Percentiles rank a stretch among this genome's conserved stretches.
Evolutionary conservation across 2,329 filamentous ascomycete genomes (phyloP).

Genomic region (Talaromyces sp.): DNA sequence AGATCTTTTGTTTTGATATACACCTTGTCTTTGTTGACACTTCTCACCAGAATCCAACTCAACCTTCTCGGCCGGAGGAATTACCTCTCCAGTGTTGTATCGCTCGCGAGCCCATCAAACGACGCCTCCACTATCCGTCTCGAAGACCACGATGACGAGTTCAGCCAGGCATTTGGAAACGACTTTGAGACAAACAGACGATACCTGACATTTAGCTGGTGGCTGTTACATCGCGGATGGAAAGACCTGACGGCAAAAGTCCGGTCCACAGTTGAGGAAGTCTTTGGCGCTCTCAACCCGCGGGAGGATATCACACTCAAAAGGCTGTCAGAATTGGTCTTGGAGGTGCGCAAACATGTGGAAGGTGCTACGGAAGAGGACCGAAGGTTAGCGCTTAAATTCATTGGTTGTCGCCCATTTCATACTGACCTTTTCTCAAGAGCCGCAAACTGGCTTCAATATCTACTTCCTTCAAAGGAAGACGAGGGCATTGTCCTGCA

Average conservation of each 20-base stretch:
- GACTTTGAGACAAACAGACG: constrained; percentile 95
- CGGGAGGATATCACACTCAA: constrained; percentile 82
- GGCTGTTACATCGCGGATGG: constrained; percentile 89
- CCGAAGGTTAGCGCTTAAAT: constrained; percentile 40
- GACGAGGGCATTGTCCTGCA: constrained; percentile 79
- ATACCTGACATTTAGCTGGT: constrained; percentile 97
- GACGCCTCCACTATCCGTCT: constrained; percentile 74
- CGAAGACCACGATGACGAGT: constrained; percentile 90
- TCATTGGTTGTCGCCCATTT: not conserved
- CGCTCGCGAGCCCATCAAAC: constrained; percentile 70
- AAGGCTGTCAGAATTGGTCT: constrained; percentile 70
- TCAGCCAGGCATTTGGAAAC: constrained; percentile 77
- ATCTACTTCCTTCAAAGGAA: constrained; percentile 72
- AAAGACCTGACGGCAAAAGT: constrained; percentile 75
- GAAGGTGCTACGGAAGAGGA: constrained; percentile 68
- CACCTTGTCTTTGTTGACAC: constrained; percentile 78
- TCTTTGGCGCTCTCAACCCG: constrained; percentile 84
- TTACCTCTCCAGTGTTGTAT: constrained; percentile 92
- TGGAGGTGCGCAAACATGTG: constrained; percentile 77
- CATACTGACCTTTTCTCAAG: constrained; percentile 25
- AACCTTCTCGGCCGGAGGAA: constrained; percentile 93
- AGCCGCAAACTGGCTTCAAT: constrained; percentile 69
- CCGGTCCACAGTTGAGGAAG: constrained; percentile 76
- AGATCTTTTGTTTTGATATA: constrained; percentile 89
- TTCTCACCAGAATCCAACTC: constrained; percentile 91